Evolutionary conservation across 106 monocot genomes (phyloP), one percentile per base, ranked within the genome.

Genomic region (Triglochin maritima): DNA sequence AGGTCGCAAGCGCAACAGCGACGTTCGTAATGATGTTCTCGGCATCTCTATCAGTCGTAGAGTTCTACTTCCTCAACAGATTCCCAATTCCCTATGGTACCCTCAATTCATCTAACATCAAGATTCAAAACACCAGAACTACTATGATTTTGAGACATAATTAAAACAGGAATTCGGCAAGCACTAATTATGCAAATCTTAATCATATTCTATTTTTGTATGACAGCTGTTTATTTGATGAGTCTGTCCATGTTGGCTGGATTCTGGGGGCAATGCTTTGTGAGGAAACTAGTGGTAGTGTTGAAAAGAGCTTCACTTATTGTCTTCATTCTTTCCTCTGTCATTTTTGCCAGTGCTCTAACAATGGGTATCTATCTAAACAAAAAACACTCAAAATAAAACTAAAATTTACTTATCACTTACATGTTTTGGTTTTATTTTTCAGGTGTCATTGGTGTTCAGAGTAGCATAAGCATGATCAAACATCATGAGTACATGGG

Each of bases 21-120:
- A 98, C 91, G 50, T 98, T 98, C 69, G 91, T 98, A 56, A 98
- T 98, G 96, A 67, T 98, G 78, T 98, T 98, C 83, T 98, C 96
- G 15, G 91, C 96, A 4, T 98, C 96, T 5, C 84, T 98, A 3
- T 98, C 96, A 0, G 96, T 98, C 6, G 86, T 98, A 60, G 96
- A 98, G 72, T 98, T 98, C 75, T 91, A 91, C 77, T 88, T 98
- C 72, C 85, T 98, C 7, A 58, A 65, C n/a, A 78, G 96, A 77
- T 98, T 98, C 65, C 96, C 96, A 42, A 84, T 98, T 12, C 96
- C 88, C 43, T 98, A 83, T 44, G 96, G 96, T 91, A 83, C 17
- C 42, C 11, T 11, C 42, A 61, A 41, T 43, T 61, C 4, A 41
- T 3, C 8, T 61, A 43, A 61, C 42, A 61, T 5, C 11, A 61